These are phyloP conservation scores for Punctularia strigosozonata DNA, from an alignment of 768 basidiomycete species.

Conservation along the genomic window DNA sequence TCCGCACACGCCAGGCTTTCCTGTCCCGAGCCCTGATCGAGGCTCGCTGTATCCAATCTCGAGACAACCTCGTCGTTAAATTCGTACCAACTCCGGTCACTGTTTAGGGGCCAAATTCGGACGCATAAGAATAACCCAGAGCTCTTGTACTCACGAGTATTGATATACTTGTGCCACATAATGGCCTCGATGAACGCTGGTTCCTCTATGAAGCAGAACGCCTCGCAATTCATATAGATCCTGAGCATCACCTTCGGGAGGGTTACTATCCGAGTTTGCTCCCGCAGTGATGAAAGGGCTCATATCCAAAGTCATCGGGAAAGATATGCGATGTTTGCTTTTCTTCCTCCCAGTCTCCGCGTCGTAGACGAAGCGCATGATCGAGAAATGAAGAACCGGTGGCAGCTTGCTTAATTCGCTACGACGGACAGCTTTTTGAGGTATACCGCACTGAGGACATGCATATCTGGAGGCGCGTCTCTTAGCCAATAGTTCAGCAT, in stretches of 20 bases:
- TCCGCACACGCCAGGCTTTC: too few relatives aligned
- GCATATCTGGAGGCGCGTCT: conserved; percentile 43
- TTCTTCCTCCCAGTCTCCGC: conserved; percentile 72
- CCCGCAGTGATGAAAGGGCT: conserved; percentile 36
- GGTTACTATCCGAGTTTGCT: conserved; percentile 5
- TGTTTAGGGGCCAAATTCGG: conserved; percentile 14
- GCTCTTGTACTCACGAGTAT: conserved; percentile 39
- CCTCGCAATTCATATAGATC: conserved; percentile 75
- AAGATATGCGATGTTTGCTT: conserved; percentile 70
- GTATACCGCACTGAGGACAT: conserved; percentile 60
- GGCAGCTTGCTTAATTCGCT: conserved; percentile 63
- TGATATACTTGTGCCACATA: conserved; percentile 83
- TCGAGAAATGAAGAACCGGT: conserved; percentile 82
- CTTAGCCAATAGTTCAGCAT: too few relatives aligned
- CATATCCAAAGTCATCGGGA: conserved; percentile 70
- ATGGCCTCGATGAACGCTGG: conserved; percentile 87
- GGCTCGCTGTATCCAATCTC: conserved; percentile 41
- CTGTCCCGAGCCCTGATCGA: conserved; percentile 22
- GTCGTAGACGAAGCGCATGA: conserved; percentile 91
- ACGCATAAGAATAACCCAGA: not conserved
- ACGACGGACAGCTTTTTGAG: conserved; percentile 74
- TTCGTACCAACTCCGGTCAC: conserved; percentile 70
- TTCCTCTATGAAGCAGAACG: conserved; percentile 79
- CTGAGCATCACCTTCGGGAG: conserved; percentile 7
- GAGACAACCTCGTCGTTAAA: conserved; percentile 88